These are phyloP conservation scores for Scenedesmus sp. DNA, from an alignment of 163 green algal genomes.

Conservation along the genomic window DNA sequence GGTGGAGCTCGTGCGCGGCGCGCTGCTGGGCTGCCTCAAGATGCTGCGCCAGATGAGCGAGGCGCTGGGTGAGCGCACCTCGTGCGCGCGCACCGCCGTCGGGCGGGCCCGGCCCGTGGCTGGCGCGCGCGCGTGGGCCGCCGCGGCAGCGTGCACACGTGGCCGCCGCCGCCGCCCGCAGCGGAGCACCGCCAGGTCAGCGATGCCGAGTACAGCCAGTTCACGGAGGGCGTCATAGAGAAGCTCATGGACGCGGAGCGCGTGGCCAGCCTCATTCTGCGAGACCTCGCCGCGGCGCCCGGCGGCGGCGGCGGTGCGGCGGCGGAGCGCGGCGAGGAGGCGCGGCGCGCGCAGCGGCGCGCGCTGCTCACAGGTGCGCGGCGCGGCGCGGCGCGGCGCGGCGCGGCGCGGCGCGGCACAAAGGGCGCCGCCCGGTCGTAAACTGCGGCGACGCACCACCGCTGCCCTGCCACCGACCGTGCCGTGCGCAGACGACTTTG, in stretches of 20 bases:
- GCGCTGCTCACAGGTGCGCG: too few relatives aligned
- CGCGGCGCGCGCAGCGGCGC: neutral
- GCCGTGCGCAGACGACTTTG: conserved; percentile 48
- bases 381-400: too few relatives aligned
- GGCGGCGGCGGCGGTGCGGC: neutral
- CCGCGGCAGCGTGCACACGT: neutral
- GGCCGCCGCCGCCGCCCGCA: conserved; percentile 36
- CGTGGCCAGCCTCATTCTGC: conserved; percentile 45
- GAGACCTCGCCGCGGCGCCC: neutral
- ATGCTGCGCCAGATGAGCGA: conserved; percentile 55
- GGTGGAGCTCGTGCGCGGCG: conserved; percentile 57
- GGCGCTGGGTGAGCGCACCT: conserved; percentile 38
- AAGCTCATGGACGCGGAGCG: conserved; percentile 54
- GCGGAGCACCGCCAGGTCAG: conserved; percentile 52
- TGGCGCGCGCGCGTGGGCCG: neutral
- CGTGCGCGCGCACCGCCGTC: neutral
- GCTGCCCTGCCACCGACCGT: too few relatives aligned
- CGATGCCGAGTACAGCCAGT: conserved; percentile 53
- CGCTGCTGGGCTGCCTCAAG: conserved; percentile 49
- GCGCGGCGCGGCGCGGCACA: too few relatives aligned
- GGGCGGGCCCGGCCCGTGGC: neutral
- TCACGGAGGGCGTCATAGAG: conserved; percentile 43
- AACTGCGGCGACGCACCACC: too few relatives aligned
- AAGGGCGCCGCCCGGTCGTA: too few relatives aligned
- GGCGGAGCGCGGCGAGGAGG: neutral